Evolutionary conservation across 1,284 basidiomycete species (phyloP).

Genomic region (Lignosus rhinocerotis): DNA sequence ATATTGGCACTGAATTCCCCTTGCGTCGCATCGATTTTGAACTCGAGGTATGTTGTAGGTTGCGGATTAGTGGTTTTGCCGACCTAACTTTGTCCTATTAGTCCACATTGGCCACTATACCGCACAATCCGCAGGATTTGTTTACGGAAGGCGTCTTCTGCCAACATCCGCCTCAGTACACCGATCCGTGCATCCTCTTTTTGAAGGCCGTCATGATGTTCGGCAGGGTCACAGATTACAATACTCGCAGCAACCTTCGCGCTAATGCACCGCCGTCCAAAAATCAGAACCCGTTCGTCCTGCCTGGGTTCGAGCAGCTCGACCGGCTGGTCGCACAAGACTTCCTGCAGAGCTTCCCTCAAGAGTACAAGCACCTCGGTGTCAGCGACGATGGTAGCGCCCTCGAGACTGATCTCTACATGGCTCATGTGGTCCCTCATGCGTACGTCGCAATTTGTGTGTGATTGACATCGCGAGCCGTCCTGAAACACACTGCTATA

Average conservation of each 20-base stretch:
- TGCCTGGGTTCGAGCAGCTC: slow-evolving; percentile 64
- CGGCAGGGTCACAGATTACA: slow-evolving; percentile 79
- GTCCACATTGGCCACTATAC: slow-evolving; percentile 36
- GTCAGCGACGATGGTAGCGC: slow-evolving; percentile 56
- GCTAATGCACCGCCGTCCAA: slow-evolving; percentile 59
- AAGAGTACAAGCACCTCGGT: slow-evolving; percentile 61
- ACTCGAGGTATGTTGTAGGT: slow-evolving; percentile 49
- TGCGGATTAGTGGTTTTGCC: too few relatives aligned
- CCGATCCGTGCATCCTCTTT: slow-evolving; percentile 75
- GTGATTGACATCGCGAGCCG: not conserved
- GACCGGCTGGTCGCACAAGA: slow-evolving; percentile 65
- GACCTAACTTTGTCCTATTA: not conserved
- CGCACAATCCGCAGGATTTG: slow-evolving; percentile 73
- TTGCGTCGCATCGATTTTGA: slow-evolving; percentile 74
- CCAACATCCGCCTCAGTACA: slow-evolving; percentile 70
- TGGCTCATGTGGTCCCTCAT: slow-evolving; percentile 81
- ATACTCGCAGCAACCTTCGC: slow-evolving; percentile 69
- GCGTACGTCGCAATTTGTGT: slow-evolving; percentile 54
- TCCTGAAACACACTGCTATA: slow-evolving; percentile 7
- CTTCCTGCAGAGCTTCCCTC: slow-evolving; percentile 70
- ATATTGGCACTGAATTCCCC: slow-evolving; percentile 79
- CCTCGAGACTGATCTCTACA: slow-evolving; percentile 78
- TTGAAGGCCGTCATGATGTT: slow-evolving; percentile 82
- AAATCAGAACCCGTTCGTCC: slow-evolving; percentile 64
- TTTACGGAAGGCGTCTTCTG: slow-evolving; percentile 62